Evolutionary conservation across 495 filamentous ascomycete genomes (phyloP), one percentile per base, ranked within the genome.

Genomic region (Aspergillus asperescens): DNA sequence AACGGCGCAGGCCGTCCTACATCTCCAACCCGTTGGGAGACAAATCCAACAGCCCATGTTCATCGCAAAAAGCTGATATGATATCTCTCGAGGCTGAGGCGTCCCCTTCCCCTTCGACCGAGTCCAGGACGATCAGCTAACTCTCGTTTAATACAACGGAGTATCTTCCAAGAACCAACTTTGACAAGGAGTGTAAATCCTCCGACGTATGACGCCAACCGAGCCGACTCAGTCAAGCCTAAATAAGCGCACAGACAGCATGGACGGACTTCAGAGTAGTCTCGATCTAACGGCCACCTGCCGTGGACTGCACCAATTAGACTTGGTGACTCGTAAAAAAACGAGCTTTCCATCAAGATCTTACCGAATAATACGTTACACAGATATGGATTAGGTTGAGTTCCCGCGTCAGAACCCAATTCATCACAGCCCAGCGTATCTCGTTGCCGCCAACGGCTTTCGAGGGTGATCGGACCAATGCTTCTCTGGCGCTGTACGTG

Each of bases 271-370:
- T 22, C n/a, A 35, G 18, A 34, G 7, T 50, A 39, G 47, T 27
- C 24, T 60, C 52, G 56, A 62, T 62, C 60, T 51, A 63, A 63
- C 57, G 57, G 60, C 48, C 57, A 51, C 45, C 35, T 48, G 19
- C 29, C 48, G 22, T 41, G n/a, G 48, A 50, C 52, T 37, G 40
- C 44, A 42, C 51, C 55, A 54, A 63, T 56, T 43, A 53, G 51
- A 47, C 52, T 54, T 13, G 22, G 39, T 58, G 57, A 48, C 48
- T 54, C 24, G 24, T 45, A n/a, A 53, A 48, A 40, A 51, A 52
- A n/a, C n/a, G n/a, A 54, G 60, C 57, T 62, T 52, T 46, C 54
- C 48, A 51, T 57, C 58, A 60, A 43, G 46, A 49, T 34, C 31
- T 27, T 55, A 52, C 29, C 45, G 46, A 54, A 53, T 45, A 39